Evolutionary conservation across 1,139 yeast species (phyloP).

Genomic region (Candida sojae): DNA sequence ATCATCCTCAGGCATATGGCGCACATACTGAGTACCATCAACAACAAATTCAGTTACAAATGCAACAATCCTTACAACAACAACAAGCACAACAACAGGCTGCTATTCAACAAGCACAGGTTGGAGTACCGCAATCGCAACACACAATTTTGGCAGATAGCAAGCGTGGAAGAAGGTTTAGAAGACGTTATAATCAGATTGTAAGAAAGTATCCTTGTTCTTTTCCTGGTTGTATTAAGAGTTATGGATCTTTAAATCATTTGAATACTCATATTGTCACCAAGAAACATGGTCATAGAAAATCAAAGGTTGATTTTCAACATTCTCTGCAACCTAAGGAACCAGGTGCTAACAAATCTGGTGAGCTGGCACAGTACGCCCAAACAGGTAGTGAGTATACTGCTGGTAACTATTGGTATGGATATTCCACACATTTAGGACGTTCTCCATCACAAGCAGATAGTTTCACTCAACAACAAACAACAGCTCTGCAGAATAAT

Average conservation of each 20-base stretch:
- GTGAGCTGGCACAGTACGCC: constrained; percentile 1
- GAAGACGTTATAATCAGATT: constrained; percentile 71
- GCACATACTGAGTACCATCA: constrained; percentile 1
- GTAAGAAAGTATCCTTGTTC: constrained; percentile 66
- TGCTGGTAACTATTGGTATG: constrained; percentile 18
- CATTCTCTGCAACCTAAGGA: constrained; percentile 18
- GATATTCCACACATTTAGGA: constrained; percentile 14
- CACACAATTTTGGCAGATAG: constrained; percentile 15
- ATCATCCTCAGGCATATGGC: constrained; percentile 1
- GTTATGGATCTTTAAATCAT: constrained; percentile 78
- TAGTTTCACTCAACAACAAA: constrained; percentile 1
- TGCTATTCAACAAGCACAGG: constrained; percentile 4
- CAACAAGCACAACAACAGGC: constrained; percentile 5
- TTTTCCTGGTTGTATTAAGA: constrained; percentile 61
- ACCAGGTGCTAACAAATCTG: constrained; percentile 1
- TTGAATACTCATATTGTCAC: constrained; percentile 74
- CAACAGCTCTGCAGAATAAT: constrained; percentile 1
- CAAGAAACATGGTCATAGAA: constrained; percentile 71
- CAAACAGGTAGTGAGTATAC: constrained; percentile 11
- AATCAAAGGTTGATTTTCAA: constrained; percentile 67
- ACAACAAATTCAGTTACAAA: constrained; percentile 1
- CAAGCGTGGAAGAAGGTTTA: constrained; percentile 47
- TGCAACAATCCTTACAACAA: constrained; percentile 1
- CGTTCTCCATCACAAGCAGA: constrained; percentile 7
- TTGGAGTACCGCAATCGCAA: constrained; percentile 2